These are phyloP conservation scores for Blastocystis sp. DNA, from an alignment of 352 stramenopile species.

Conservation along the genomic window DNA sequence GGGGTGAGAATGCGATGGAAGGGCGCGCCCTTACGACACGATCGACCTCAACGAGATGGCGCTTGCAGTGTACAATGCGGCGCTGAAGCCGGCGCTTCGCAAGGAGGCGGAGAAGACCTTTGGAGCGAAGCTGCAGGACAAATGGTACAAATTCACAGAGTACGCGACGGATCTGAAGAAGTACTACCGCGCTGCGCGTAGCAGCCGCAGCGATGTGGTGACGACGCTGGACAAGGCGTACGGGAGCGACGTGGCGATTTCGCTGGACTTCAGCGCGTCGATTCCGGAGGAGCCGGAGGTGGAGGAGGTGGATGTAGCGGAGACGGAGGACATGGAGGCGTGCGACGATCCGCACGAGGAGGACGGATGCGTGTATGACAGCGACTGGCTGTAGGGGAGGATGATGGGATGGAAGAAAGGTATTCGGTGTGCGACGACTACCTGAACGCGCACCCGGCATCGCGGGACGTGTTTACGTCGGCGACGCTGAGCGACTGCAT, in stretches of 20 bases:
- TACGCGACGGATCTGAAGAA: conserved; percentile 1
- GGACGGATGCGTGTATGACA: conserved; percentile 8
- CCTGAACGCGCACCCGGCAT: not conserved
- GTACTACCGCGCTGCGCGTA: not conserved
- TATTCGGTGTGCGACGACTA: conserved; percentile 36
- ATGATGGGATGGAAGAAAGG: not conserved
- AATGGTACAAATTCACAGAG: conserved; percentile 44
- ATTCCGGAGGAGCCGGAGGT: not conserved
- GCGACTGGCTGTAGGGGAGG: conserved; percentile 16
- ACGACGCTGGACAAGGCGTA: conserved; percentile 41
- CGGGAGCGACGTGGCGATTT: not conserved
- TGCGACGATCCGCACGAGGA: not conserved
- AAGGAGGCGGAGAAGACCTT: not conserved
- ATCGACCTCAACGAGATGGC: conserved; percentile 48
- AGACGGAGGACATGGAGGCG: not conserved
- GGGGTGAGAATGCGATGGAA: not conserved
- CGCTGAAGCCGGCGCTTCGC: not conserved
- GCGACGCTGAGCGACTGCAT: conserved; percentile 23
- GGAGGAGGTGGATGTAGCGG: not conserved
- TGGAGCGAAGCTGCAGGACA: not conserved
- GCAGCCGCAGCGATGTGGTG: conserved; percentile 2
- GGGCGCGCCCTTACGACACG: not conserved
- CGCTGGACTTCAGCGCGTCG: not conserved
- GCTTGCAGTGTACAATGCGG: conserved; percentile 17
- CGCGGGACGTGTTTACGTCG: conserved; percentile 24